Conservation (phyloP, 1,139 yeast genomes). For the Pichia sp. region DNA sequence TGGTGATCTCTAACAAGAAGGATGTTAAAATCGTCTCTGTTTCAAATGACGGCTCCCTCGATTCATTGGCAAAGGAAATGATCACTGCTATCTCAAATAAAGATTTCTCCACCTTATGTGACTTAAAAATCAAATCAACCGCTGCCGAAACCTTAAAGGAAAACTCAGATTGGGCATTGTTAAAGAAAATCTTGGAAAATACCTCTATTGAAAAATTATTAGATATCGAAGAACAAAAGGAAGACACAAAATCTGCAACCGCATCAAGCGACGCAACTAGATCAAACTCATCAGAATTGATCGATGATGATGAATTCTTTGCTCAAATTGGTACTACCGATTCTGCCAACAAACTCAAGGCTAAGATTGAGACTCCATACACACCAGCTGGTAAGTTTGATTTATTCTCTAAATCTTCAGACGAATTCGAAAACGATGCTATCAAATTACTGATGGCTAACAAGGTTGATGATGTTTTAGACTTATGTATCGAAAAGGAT, state of each 20-base stretch:
- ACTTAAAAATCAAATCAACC: slow-evolving; percentile 32
- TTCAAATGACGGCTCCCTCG: slow-evolving; percentile 38
- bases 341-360: slow-evolving; percentile 11
- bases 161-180: slow-evolving; percentile 74
- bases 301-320: slow-evolving; percentile 45
- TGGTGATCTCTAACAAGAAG: slow-evolving; percentile 54
- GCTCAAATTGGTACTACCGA: slow-evolving; percentile 39
- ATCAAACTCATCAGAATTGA: slow-evolving; percentile 1
- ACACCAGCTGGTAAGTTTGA: slow-evolving; percentile 49
- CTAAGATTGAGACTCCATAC: slow-evolving; percentile 20
- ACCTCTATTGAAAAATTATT: slow-evolving; percentile 10
- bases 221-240: slow-evolving; percentile 9
- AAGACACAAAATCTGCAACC: slow-evolving; percentile 22
- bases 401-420: slow-evolving; percentile 22
- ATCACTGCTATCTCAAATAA: slow-evolving; percentile 57
- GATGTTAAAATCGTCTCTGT: slow-evolving; percentile 37
- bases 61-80: slow-evolving; percentile 46
- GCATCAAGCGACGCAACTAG: slow-evolving; percentile 29
- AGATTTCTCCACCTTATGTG: slow-evolving; percentile 55
- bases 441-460: slow-evolving; percentile 61
- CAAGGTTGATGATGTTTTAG: slow-evolving; percentile 66
- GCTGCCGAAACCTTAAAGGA: slow-evolving; percentile 49
- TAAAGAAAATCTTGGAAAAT: slow-evolving; percentile 50
- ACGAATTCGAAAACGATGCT: slow-evolving; percentile 43
- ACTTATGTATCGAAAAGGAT: slow-evolving; percentile 60